Evolutionary conservation across 176 grass and related monocot species (phyloP), one percentile per base, ranked within the genome.

Genomic region (Dendrocalamus sinicus): DNA sequence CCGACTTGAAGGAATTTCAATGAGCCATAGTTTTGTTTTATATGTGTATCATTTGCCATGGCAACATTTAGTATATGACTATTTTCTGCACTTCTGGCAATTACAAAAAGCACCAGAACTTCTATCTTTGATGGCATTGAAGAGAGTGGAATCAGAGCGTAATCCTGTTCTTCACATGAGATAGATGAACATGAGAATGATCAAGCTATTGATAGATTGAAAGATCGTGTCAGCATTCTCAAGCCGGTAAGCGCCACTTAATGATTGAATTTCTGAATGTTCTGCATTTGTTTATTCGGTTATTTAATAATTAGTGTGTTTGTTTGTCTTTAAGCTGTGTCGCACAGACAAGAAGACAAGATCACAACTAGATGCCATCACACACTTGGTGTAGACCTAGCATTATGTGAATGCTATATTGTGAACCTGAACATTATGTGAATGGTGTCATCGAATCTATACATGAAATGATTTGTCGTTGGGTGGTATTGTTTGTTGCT

Each of bases 211-310:
- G 93, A 94, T 87, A 93, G 96, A 82, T 83, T 98, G 63, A 90
- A 98, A 85, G 96, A 98, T 89, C 89, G 96, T 89, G 93, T 95
- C 84, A 98, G 78, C 83, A 92, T 92, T 92, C 88, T 98, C 23
- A 98, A 98, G 78, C 91, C 91, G 89, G 96, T 98, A 92, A 75
- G 92, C 53, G 47, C 40, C 14, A 61, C 24, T 79, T 88, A 32
- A 61, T 39, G 28, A 81, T 37, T 26, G 17, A 75, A 28, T n/a
- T 46, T 76, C 17, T 77, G 28, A 67, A 32, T 73, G 24, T 39
- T 71, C 26, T 22, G 4, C 26, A 0, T 62, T 19, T 7, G 19
- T 60, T 55, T 22, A n/a, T 69, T 68, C 16, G 47, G 40, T 62
- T 28, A 67, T 45, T 7, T 41, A 85, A 76, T 8, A 76, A 70